These are phyloP conservation scores for Evernia prunastri DNA, from an alignment of 495 filamentous ascomycete genomes.

Conservation along the genomic window DNA sequence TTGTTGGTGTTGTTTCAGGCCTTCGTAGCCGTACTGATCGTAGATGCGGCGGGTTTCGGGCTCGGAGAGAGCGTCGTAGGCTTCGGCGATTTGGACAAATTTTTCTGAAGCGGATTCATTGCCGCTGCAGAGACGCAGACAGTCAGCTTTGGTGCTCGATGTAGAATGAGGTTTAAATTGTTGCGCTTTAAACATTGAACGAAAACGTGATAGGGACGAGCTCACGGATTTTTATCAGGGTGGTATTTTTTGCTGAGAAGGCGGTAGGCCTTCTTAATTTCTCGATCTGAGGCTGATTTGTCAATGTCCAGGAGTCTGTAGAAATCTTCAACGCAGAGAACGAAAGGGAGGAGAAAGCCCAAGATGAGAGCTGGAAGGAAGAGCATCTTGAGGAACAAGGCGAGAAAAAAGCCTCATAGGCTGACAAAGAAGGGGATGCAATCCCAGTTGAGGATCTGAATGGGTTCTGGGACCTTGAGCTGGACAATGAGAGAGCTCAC, in stretches of 20 bases:
- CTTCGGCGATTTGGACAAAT: conserved; percentile 92
- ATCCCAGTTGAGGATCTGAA: neutral
- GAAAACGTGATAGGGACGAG: conserved; percentile 19
- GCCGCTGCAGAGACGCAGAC: conserved; percentile 43
- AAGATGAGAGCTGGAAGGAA: conserved; percentile 24
- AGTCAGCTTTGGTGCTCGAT: conserved; percentile 4
- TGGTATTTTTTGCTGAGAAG: conserved; percentile 92
- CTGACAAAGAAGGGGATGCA: neutral
- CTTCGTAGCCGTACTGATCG: conserved; percentile 92
- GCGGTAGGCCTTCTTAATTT: conserved; percentile 95
- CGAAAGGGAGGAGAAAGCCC: conserved; percentile 43
- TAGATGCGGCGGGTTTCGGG: conserved; percentile 80
- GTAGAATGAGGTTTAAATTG: neutral
- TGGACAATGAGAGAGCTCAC: neutral
- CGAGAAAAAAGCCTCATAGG: conserved; percentile 15
- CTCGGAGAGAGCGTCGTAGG: conserved; percentile 88
- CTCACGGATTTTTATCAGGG: conserved; percentile 97
- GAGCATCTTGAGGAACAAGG: conserved; percentile 17
- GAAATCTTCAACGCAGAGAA: conserved; percentile 70
- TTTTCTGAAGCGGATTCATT: conserved; percentile 79
- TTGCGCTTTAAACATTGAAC: neutral
- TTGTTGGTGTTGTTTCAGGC: conserved; percentile 73
- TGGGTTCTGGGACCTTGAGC: neutral
- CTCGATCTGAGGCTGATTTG: conserved; percentile 73
- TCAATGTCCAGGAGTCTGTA: conserved; percentile 87